Evolutionary conservation across 2,329 filamentous ascomycete species (phyloP).

Genomic region (Catunica adiposa): DNA sequence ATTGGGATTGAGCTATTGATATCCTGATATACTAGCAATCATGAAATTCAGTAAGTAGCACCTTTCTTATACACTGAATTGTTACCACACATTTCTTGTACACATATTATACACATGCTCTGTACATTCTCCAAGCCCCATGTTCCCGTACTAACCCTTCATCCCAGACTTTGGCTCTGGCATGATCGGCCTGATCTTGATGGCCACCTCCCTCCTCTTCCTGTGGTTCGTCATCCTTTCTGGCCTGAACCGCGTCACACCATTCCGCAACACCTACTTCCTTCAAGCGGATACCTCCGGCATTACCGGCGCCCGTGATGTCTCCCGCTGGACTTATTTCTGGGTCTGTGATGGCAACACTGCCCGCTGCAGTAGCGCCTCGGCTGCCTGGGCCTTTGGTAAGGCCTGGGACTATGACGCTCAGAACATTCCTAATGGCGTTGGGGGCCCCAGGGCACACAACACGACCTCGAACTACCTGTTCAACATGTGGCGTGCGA

Average conservation of each 20-base stretch:
- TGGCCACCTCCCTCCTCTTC: constrained; percentile 35
- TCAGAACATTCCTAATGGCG: constrained; percentile 25
- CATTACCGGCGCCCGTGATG: constrained; percentile 49
- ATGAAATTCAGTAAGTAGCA: constrained; percentile 4
- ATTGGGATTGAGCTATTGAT: background rate
- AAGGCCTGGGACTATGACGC: constrained; percentile 46
- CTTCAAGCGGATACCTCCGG: constrained; percentile 59
- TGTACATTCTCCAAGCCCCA: background rate
- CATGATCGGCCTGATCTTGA: constrained; percentile 25
- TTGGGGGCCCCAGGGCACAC: constrained; percentile 36
- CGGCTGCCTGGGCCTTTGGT: constrained; percentile 52
- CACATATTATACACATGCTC: background rate
- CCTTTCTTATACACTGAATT: no score
- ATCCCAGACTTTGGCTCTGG: background rate
- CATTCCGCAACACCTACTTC: constrained; percentile 67
- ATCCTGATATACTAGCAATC: background rate
- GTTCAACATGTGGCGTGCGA: constrained; percentile 79
- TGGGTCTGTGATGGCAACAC: constrained; percentile 55
- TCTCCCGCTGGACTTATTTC: constrained; percentile 83
- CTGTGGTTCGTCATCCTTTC: constrained; percentile 44
- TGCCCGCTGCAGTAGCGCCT: constrained; percentile 45
- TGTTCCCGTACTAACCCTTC: background rate
- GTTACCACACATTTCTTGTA: background rate
- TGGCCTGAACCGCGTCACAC: constrained; percentile 31
- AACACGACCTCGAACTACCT: constrained; percentile 42